Evolutionary conservation across 2,329 filamentous ascomycete species (phyloP).

Genomic region (Ascochyta lentis): DNA sequence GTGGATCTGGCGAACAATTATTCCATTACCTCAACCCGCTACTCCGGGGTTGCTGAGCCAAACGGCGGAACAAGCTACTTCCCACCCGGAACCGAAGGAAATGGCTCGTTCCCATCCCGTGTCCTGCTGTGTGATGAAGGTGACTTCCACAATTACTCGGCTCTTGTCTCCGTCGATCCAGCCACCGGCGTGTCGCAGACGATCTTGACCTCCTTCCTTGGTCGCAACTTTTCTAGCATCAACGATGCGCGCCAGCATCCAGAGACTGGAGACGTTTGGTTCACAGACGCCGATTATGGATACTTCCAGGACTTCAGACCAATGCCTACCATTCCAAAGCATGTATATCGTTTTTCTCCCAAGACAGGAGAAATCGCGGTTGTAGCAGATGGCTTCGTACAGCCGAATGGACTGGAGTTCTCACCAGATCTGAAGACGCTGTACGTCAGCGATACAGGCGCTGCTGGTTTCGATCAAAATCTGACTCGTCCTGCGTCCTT

Average conservation of each 20-base stretch:
- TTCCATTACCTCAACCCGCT: conserved; percentile 45
- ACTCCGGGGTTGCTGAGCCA: conserved; percentile 48
- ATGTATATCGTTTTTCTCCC: conserved; percentile 54
- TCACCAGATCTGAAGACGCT: conserved; percentile 53
- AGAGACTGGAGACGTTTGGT: conserved; percentile 56
- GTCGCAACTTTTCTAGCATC: conserved; percentile 54
- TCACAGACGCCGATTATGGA: conserved; percentile 55
- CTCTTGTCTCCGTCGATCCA: conserved; percentile 54
- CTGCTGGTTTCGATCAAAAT: conserved; percentile 42
- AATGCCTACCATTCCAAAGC: conserved; percentile 38
- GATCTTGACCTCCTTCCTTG: conserved; percentile 57
- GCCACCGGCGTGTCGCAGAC: conserved; percentile 51
- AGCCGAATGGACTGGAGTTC: conserved; percentile 56
- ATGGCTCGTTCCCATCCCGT: conserved; percentile 31
- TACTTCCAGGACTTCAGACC: conserved; percentile 44
- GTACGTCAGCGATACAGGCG: conserved; percentile 58
- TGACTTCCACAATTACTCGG: conserved; percentile 50
- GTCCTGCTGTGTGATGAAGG: conserved; percentile 47
- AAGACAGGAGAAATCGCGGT: conserved; percentile 50
- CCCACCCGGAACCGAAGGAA: conserved; percentile 36
- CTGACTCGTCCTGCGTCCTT: conserved; percentile 51
- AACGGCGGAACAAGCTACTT: conserved; percentile 48
- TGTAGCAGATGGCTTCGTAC: conserved; percentile 51
- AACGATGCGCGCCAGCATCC: conserved; percentile 54
- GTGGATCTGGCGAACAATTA: conserved; percentile 51